Base-by-base conservation (phyloP, 768 basidiomycete species). In the Scleroderma citrinum region DNA sequence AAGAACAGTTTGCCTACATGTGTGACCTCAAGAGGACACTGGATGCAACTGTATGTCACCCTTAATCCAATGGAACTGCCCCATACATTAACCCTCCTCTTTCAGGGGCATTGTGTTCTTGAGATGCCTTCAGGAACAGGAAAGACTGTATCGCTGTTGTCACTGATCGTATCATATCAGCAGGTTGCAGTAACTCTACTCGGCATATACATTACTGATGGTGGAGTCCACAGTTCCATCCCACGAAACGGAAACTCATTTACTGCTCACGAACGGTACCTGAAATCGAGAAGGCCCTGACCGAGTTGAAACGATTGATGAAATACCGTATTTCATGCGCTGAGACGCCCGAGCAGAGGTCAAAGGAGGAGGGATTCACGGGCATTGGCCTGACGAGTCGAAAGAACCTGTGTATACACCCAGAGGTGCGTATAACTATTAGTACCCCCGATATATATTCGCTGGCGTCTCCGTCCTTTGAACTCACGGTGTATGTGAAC, bases 111-210 rank as follows among this genome's bases (percentile, higher is more conserved):
- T 58, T 97, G 96, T 65, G 92, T 98, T n/a, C 78, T 99, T 32
- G 96, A 99, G 73, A 99, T 99, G 96, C 96, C 96, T 53, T 98
- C 96, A 11, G 96, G 96, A 14, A 99, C 96, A 19, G 96, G 96
- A 20, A 99, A 99, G 74, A 99, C 96, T 0, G 96, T 99, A 21
- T 97, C 93, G 11, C 74, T 99, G 8, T 75, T 99, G 16, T 93
- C 91, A 2, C 70, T 99, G 48, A 99, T 99, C 69, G 87, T 99
- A 32, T 96, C 95, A 13, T 99, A 98, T 63, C 95, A 98, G 69
- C 93, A 96, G 74, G 95, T 89, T 51, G 52, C 56, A 23, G 13
- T 3, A 17, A 41, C 40, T 16, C 2, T 14, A 7, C 50, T 17
- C 10, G n/a, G 12, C 19, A 12, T 23, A 29, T 36, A 45, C 26